A percentile compares a stretch with the other conserved stretches of the same genome.
phyloP scores from a whole-genome alignment of 192 early-diverging fungal species.

The Linnemannia elongata region DNA sequence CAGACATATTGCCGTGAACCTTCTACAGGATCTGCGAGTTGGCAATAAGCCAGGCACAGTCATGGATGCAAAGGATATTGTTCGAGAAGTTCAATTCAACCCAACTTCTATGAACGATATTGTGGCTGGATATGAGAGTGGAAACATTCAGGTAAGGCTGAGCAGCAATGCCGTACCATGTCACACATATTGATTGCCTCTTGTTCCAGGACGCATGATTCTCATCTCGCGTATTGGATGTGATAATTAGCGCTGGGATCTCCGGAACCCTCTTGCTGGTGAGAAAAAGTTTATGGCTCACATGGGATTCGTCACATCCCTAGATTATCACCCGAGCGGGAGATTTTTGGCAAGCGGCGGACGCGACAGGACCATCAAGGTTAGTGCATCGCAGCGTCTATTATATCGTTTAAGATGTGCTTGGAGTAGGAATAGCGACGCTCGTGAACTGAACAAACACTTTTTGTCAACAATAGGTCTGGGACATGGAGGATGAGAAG shows the following conservation, averaged over 20 bases:
- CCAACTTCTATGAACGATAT: conserved; percentile 72
- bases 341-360: conserved; percentile 81
- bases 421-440: neutral
- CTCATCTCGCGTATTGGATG: neutral
- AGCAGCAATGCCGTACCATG: neutral
- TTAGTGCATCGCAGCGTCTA: conserved; percentile 16
- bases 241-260: conserved; percentile 72
- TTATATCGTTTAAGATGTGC: neutral
- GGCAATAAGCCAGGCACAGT: conserved; percentile 60
- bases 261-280: conserved; percentile 71
- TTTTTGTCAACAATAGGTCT: conserved; percentile 59
- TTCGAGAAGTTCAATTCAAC: conserved; percentile 86
- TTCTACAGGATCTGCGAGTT: conserved; percentile 73
- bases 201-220: neutral
- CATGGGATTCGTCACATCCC: conserved; percentile 74
- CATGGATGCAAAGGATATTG: conserved; percentile 84
- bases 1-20: neutral
- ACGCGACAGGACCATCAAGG: conserved; percentile 82
- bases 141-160: conserved; percentile 72
- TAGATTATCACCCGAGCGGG: conserved; percentile 85
- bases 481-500: conserved; percentile 78
- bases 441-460: neutral
- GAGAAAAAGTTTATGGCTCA: conserved; percentile 81
- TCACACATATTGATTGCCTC: neutral
- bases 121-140: conserved; percentile 86